Base-by-base conservation (phyloP, 2,329 filamentous ascomycete genomes). In the Xylariaceae sp. region DNA sequence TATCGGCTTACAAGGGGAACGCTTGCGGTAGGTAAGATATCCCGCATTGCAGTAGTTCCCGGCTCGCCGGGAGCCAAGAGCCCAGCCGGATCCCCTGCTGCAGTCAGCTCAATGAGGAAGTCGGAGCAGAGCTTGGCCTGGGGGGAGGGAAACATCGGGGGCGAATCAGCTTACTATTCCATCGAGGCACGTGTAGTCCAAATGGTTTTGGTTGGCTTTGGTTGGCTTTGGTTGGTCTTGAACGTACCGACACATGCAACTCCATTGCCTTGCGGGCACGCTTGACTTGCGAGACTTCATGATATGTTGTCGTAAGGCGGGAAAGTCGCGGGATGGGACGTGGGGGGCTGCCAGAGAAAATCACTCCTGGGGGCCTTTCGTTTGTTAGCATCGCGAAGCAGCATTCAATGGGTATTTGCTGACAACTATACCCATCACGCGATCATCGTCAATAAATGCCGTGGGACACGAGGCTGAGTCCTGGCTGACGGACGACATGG, bases 101-200 rank as follows among this genome's bases (percentile, higher is more conserved):
- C 65, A 66, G 54, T 52, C 53, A 46, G 63, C 65, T 67, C 53
- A 64, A 67, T 64, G 58, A 44, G 66, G 65, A 65, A 67, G 65
- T 55, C 51, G 44, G 47, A 60, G 53, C 50, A 55, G 41, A 50
- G 47, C 35, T 41, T 31, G 52, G 50, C 2, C 41, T 53, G 55
- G 55, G 55, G 55, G 59, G 56, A 61, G 40, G 54, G 55, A 53
- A 53, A 52, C 50, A 51, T 58, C 56, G 55, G 50, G 62, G 54
- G 47, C 35, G 50, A 37, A 51, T 41, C n/a, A 34, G 12, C 2
- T 41, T 26, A n/a, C 41, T 9, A 29, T 31, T 26, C 40, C 29
- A 32, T 53, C 56, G 51, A 55, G 55, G 58, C 59, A 57, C 46
- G 60, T 57, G 55, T 44, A 30, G 9, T 32, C 43, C 29, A 11